phyloP scores from a whole-genome alignment of 2,329 filamentous ascomycete species.

The Diaporthe sp. region DNA sequence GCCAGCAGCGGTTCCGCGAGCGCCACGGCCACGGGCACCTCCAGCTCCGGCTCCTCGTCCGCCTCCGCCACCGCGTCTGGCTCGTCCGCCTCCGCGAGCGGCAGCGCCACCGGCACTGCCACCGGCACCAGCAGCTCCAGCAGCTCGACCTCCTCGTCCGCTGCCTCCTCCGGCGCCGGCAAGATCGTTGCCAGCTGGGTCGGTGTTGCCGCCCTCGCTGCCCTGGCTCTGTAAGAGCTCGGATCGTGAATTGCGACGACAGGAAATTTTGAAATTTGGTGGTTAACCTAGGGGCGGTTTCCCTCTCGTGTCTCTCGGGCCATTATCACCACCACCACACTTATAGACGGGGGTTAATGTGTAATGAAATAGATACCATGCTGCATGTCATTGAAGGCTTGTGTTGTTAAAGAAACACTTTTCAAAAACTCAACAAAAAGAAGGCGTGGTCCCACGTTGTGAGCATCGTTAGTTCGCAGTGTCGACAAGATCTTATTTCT shows the following conservation, averaged over 20 bases:
- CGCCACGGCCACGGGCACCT: constrained; percentile 27
- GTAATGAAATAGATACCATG: constrained; percentile 34
- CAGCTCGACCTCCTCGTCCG: constrained; percentile 22
- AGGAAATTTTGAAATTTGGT: not conserved
- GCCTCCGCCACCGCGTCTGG: not conserved
- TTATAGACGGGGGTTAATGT: constrained; percentile 32
- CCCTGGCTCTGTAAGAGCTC: constrained; percentile 34
- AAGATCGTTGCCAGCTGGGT: constrained; percentile 38
- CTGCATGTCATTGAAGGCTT: constrained; percentile 19
- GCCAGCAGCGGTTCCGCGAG: not conserved
- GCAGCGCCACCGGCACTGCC: constrained; percentile 7
- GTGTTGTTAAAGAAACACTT: constrained; percentile 6
- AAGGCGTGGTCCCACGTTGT: constrained; percentile 16
- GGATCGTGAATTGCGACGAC: not conserved
- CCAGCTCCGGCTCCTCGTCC: constrained; percentile 7
- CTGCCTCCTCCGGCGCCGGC: constrained; percentile 32
- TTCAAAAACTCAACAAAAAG: not conserved
- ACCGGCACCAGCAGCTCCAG: constrained; percentile 1
- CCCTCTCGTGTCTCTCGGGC: not conserved
- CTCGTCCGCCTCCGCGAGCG: constrained; percentile 2
- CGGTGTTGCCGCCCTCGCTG: constrained; percentile 35
- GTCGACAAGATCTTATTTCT: constrained; percentile 25
- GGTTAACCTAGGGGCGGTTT: not conserved
- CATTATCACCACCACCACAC: not conserved
- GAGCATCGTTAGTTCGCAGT: constrained; percentile 26